Evolutionary conservation across 257 asterid species (phyloP), one percentile per base, ranked within the genome.

Genomic region (Solanum sparsipilum): DNA sequence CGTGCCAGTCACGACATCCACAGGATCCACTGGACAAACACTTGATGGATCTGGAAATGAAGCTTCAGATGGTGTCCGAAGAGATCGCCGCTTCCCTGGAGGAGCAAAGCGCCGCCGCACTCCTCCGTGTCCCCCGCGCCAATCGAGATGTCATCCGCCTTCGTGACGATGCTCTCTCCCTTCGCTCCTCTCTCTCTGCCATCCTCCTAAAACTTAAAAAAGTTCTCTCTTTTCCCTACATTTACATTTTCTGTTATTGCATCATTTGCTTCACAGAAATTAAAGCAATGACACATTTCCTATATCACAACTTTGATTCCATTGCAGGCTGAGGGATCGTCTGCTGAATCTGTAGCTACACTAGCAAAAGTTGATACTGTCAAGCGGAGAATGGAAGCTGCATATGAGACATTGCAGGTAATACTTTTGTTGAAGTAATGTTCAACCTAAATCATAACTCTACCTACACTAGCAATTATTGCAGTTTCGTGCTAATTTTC

Each of bases 371-470:
- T 97, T 83, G 99, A 97, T 92, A 94, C 98, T 35, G 98, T 97
- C 76, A 97, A 95, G 94, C 95, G 94, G 89, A 93, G 98, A 93
- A 97, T 96, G 99, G 99, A 97, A 92, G 93, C 99, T 90, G 99
- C 99, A 6, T 93, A 96, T 60, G 98, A 94, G 90, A 97, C 99
- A 82, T 91, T 97, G 91, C 98, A 97, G 99, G 99, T 97, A 83
- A 44, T 27, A 9, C 67, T 38, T 81, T 36, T 88, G 16, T 46
- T 46, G 32, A 46, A 79, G 39, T 79, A 29, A 46, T 27, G 16
- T 41, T 79, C 1, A 79, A 79, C 85, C 32, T 81, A 18, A 68
- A 88, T 72, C 78, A 84, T 46, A 5, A 9, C 36, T 13, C 32
- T 81, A 18, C 11, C 38, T 44, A 8, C 29, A 6, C 70, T 48